Evolutionary conservation across 768 basidiomycete species (phyloP), one percentile per base, ranked within the genome.

Genomic region (Mycena albidolilacea): DNA sequence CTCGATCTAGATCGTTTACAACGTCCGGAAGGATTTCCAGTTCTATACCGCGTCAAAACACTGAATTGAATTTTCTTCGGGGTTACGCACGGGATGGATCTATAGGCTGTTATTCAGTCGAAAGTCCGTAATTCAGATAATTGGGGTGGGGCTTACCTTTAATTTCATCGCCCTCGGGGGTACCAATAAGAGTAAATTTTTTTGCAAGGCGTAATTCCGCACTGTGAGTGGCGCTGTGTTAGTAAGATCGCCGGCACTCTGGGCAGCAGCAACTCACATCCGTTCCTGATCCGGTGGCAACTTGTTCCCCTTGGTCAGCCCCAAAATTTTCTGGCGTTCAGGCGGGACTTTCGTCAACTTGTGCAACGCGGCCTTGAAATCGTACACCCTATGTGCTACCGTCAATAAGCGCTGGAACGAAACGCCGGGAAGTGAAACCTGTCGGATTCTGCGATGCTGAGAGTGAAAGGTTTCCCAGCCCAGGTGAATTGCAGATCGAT

Each of bases 141-240:
- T 50, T 21, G 80, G 84, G 72, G 72, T 80, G 84, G 74, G 72
- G 90, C 93, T 83, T 10, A 81, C 95, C 94, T 79, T 94, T 95
- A 79, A 96, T 91, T 79, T 95, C 95, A 72, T 93, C 87, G 41
- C 95, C 95, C 81, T 95, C 90, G 1, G 95, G 94, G 7, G 95
- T 97, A 12, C 96, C 96, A 21, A 97, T 84, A 12, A 96, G 85
- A n/a, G 90, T 93, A 78, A 97, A 97, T 78, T 92, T 95, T 85
- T 91, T 92, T 0, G 83, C 73, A 7, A 95, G 84, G 52, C 87
- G 86, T 43, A 94, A 84, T 75, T 93, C 91, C 23, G 86, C 85
- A 52, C 91, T 93, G 71, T 46, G 61, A 62, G 52, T 67, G 44
- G 55, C 69, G 43, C 70, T 73, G 67, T 60, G 54, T 52, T 15